Evolutionary conservation across 2,329 filamentous ascomycete species (phyloP).

Genomic region (Thermothelomyces thermophilus): DNA sequence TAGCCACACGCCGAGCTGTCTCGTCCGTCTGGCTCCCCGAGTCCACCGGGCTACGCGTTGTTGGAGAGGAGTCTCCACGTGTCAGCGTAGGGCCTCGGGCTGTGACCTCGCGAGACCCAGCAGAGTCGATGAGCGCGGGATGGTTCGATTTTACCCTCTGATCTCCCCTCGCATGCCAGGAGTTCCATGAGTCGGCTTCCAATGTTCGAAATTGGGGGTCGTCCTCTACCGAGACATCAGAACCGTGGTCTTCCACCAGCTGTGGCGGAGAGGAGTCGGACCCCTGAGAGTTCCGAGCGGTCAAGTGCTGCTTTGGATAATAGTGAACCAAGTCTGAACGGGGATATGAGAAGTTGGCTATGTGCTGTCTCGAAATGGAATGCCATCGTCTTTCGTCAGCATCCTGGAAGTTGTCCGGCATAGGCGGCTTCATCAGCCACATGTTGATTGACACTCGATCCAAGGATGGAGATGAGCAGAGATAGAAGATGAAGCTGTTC

Average conservation of each 20-base stretch:
- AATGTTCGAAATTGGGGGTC: slow-evolving; percentile 44
- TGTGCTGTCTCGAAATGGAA: not conserved
- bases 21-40: slow-evolving; percentile 3
- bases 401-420: slow-evolving; percentile 9
- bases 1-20: not conserved
- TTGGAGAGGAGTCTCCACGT: not conserved
- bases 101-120: slow-evolving; percentile 1
- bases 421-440: slow-evolving; percentile 8
- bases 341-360: slow-evolving; percentile 33
- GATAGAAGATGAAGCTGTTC: not conserved
- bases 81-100: not conserved
- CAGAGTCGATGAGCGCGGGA: slow-evolving; percentile 8
- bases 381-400: slow-evolving; percentile 8
- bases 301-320: slow-evolving; percentile 26
- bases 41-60: not conserved
- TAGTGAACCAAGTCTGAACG: slow-evolving; percentile 21
- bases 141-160: slow-evolving; percentile 4
- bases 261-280: slow-evolving; percentile 43
- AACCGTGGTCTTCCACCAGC: slow-evolving; percentile 47
- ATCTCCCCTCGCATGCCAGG: slow-evolving; percentile 31
- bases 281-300: slow-evolving; percentile 37
- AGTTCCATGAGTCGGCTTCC: slow-evolving; percentile 44
- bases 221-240: slow-evolving; percentile 40
- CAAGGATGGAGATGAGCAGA: not conserved
- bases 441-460: not conserved